These are phyloP conservation scores for Hymenoscyphus scutula DNA, from an alignment of 2,329 filamentous ascomycete species.

Conservation along the genomic window DNA sequence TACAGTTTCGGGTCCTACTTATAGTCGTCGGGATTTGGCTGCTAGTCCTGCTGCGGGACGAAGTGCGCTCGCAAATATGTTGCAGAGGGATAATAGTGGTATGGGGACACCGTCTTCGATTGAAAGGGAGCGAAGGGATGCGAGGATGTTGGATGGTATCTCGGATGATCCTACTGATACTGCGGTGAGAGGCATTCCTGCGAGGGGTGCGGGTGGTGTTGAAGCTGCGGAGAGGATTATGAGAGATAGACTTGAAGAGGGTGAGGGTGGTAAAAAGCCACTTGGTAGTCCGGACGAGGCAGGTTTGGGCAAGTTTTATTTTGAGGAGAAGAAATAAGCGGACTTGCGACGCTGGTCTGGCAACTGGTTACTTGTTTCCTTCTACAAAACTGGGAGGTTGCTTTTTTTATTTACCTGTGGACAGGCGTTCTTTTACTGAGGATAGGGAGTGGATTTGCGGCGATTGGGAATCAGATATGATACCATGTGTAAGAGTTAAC, in stretches of 20 bases:
- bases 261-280: slow-evolving; percentile 40
- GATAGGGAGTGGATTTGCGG: neutral
- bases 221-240: slow-evolving; percentile 66
- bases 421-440: neutral
- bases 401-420: neutral
- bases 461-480: neutral
- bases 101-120: slow-evolving; percentile 32
- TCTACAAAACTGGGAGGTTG: no score
- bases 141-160: slow-evolving; percentile 65
- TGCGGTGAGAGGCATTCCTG: slow-evolving; percentile 40
- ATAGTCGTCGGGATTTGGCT: slow-evolving; percentile 48
- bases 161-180: slow-evolving; percentile 64
- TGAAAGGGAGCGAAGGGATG: slow-evolving; percentile 55
- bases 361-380: no score
- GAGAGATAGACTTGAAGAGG: slow-evolving; percentile 56
- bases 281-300: slow-evolving; percentile 46
- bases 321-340: slow-evolving; percentile 48
- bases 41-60: slow-evolving; percentile 39
- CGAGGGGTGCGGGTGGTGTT: slow-evolving; percentile 20
- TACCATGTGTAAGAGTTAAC: neutral
- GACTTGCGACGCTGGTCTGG: neutral
- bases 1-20: slow-evolving; percentile 76
- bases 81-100: slow-evolving; percentile 23
- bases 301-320: slow-evolving; percentile 58
- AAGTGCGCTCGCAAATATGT: slow-evolving; percentile 25